Evolutionary conservation across 306 rosid species (phyloP).

Genomic region (Pachyrhizus erosus): DNA sequence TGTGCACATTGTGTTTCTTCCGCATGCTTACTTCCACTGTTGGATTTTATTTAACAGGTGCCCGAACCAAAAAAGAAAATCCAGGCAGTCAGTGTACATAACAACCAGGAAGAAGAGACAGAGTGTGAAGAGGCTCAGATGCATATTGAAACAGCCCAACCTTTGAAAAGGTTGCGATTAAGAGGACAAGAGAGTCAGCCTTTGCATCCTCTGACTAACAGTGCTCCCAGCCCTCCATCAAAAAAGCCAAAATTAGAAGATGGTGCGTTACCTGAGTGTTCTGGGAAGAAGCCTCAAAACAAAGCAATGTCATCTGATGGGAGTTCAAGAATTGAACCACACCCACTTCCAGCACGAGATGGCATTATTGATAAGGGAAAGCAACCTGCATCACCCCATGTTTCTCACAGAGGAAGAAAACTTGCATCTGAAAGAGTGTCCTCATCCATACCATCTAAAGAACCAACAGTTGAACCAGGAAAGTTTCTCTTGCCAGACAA

Average conservation of each 20-base stretch:
- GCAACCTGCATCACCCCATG: slow-evolving; percentile 56
- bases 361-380: slow-evolving; percentile 66
- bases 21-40: slow-evolving; percentile 22
- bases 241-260: slow-evolving; percentile 60
- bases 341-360: slow-evolving; percentile 42
- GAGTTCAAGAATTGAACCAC: slow-evolving; percentile 46
- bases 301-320: slow-evolving; percentile 41
- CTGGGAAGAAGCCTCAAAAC: slow-evolving; percentile 48
- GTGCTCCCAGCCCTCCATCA: slow-evolving; percentile 44
- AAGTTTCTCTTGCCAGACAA: slow-evolving; percentile 41
- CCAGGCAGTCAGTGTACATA: slow-evolving; percentile 48
- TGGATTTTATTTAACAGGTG: slow-evolving; percentile 54
- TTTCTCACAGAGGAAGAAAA: slow-evolving; percentile 46
- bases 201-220: slow-evolving; percentile 34
- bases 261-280: slow-evolving; percentile 33
- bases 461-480: slow-evolving; percentile 51
- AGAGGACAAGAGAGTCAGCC: slow-evolving; percentile 62
- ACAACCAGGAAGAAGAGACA: slow-evolving; percentile 56
- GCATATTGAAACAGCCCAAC: slow-evolving; percentile 56
- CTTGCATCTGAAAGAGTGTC: slow-evolving; percentile 45
- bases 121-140: slow-evolving; percentile 57
- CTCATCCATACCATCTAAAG: slow-evolving; percentile 49
- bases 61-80: slow-evolving; percentile 48
- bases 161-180: slow-evolving; percentile 77
- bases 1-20: not conserved